Evolutionary conservation across 2,329 filamentous ascomycete genomes (phyloP).

Genomic region (Arthrobotrys conoides): DNA sequence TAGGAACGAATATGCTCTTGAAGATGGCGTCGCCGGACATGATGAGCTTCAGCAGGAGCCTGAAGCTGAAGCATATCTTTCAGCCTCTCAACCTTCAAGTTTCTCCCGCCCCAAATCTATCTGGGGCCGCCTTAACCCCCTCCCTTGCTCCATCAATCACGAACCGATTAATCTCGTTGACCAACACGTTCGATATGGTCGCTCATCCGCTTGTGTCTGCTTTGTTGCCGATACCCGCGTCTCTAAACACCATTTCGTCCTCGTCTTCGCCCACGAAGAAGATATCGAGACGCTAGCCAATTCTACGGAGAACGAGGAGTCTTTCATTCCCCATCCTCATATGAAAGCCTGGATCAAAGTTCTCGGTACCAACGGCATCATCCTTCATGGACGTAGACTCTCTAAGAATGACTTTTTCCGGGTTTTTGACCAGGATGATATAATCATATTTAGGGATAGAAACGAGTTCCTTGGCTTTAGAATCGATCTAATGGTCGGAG

Average conservation of each 20-base stretch:
- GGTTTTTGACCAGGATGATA: slow-evolving; percentile 62
- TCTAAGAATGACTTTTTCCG: slow-evolving; percentile 60
- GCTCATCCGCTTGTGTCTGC: slow-evolving; percentile 60
- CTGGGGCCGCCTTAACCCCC: slow-evolving; percentile 63
- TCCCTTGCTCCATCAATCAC: slow-evolving; percentile 58
- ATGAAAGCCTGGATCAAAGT: slow-evolving; percentile 64
- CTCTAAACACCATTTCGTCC: slow-evolving; percentile 62
- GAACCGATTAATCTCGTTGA: slow-evolving; percentile 61
- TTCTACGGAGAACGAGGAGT: slow-evolving; percentile 44
- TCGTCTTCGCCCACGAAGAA: slow-evolving; percentile 61
- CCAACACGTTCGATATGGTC: slow-evolving; percentile 62
- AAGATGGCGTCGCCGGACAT: slow-evolving; percentile 9
- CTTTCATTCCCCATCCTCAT: slow-evolving; percentile 57
- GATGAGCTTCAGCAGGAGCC: slow-evolving; percentile 3
- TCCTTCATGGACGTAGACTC: slow-evolving; percentile 62
- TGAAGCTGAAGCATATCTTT: slow-evolving; percentile 12
- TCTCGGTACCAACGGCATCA: slow-evolving; percentile 62
- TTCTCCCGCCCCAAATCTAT: slow-evolving; percentile 56
- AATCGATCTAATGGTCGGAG: slow-evolving; percentile 62
- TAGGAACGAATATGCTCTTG: slow-evolving; percentile 33
- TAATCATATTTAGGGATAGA: slow-evolving; percentile 62
- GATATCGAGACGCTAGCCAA: slow-evolving; percentile 40
- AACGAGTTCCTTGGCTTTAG: slow-evolving; percentile 62
- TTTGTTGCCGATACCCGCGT: slow-evolving; percentile 61
- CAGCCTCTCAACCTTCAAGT: slow-evolving; percentile 26